Percentiles rank a stretch among this genome's conserved stretches.
These are phyloP conservation scores for Acacia pycnantha DNA, from an alignment of 331 rosid species.

Conservation along the genomic window DNA sequence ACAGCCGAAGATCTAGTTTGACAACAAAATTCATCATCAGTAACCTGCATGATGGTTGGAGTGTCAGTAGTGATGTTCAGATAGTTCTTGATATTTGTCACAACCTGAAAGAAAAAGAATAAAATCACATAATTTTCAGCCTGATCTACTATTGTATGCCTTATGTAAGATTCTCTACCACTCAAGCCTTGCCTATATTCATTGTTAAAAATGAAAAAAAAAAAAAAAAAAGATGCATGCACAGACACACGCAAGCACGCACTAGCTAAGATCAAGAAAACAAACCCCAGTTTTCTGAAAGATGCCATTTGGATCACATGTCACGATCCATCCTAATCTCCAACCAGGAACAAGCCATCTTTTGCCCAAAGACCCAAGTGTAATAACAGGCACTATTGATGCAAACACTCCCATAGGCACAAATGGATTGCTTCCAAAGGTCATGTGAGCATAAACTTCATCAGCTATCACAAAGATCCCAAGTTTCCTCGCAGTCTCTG, in stretches of 20 bases:
- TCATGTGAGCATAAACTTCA: conserved; percentile 66
- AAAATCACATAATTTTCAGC: conserved; percentile 4
- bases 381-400: conserved; percentile 58
- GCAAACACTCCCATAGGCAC: conserved; percentile 75
- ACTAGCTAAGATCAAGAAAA: neutral
- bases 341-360: conserved; percentile 78
- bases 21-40: neutral
- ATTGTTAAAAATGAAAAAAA: neutral
- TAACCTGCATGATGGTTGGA: conserved; percentile 73
- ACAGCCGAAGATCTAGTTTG: neutral
- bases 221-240: neutral
- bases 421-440: conserved; percentile 62
- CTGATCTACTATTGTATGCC: neutral
- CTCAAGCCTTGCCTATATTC: neutral
- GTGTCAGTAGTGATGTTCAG: conserved; percentile 47
- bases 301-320: conserved; percentile 54
- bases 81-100: conserved; percentile 35
- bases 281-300: conserved; percentile 51
- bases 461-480: conserved; percentile 66
- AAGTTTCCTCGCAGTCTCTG: conserved; percentile 68
- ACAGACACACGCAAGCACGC: neutral
- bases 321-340: conserved; percentile 75
- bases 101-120: conserved; percentile 36
- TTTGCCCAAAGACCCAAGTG: conserved; percentile 70
- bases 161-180: neutral